phyloP scores from a whole-genome alignment of 352 stramenopile species.

The Pseudoperonospora humuli region DNA sequence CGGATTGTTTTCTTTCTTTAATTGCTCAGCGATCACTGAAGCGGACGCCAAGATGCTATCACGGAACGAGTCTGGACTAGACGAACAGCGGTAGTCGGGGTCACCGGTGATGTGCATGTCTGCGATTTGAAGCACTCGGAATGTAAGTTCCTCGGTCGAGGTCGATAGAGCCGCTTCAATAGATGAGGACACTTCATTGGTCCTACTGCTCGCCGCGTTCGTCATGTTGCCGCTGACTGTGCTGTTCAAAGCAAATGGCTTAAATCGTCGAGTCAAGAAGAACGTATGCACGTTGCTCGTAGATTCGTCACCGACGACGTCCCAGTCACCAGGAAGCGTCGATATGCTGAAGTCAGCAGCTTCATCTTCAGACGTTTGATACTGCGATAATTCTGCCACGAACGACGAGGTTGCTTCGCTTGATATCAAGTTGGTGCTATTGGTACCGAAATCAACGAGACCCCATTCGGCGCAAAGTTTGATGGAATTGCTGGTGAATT shows the following conservation, averaged over 20 bases:
- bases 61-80: constrained; percentile 16
- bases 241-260: constrained; percentile 12
- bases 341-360: constrained; percentile 12
- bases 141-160: constrained; percentile 24
- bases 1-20: constrained; percentile 18
- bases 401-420: constrained; percentile 20
- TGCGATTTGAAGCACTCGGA: constrained; percentile 62
- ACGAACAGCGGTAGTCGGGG: constrained; percentile 24
- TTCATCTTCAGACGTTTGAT: constrained; percentile 17
- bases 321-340: constrained; percentile 19
- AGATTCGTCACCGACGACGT: constrained; percentile 13
- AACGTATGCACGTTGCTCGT: constrained; percentile 16
- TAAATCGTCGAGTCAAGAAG: constrained; percentile 14
- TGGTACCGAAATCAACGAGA: constrained; percentile 11
- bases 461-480: constrained; percentile 24
- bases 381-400: constrained; percentile 21
- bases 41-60: constrained; percentile 20
- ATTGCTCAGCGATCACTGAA: constrained; percentile 17
- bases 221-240: neutral
- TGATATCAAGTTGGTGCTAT: constrained; percentile 3
- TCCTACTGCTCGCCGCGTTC: no score
- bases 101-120: constrained; percentile 55
- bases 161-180: constrained; percentile 20
- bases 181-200: constrained; percentile 20
- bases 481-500: constrained; percentile 18